These are phyloP conservation scores for Tricladium varicosporioides DNA, from an alignment of 2,329 filamentous ascomycete genomes.

Conservation along the genomic window DNA sequence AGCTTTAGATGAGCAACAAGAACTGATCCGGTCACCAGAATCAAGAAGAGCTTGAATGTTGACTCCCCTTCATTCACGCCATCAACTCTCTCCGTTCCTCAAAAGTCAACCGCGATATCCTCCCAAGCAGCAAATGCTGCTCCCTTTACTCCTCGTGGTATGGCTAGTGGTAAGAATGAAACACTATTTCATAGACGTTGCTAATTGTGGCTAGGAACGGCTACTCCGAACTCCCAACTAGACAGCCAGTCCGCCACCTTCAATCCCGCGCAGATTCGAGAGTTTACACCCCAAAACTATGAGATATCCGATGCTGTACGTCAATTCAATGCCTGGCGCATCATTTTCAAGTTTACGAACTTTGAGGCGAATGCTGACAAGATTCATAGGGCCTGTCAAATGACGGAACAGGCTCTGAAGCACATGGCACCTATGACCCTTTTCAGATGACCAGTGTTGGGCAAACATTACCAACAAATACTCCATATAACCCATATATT, in stretches of 20 bases:
- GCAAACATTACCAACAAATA: conserved; percentile 47
- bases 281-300: conserved; percentile 58
- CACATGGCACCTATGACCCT: conserved; percentile 57
- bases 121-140: conserved; percentile 88
- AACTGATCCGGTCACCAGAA: conserved; percentile 32
- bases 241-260: conserved; percentile 44
- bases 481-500: conserved; percentile 71
- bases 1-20: neutral
- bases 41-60: conserved; percentile 83
- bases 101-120: conserved; percentile 74
- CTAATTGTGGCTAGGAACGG: conserved; percentile 31
- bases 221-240: conserved; percentile 30
- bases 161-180: conserved; percentile 33
- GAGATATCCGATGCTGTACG: conserved; percentile 50
- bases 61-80: conserved; percentile 96
- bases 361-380: conserved; percentile 17
- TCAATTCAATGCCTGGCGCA: neutral
- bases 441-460: conserved; percentile 59
- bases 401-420: conserved; percentile 50
- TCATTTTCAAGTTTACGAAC: neutral
- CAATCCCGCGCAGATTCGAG: conserved; percentile 55
- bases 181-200: neutral
- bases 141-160: conserved; percentile 73
- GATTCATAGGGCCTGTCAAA: conserved; percentile 35
- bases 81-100: conserved; percentile 45